Conservation (phyloP, 2,329 filamentous ascomycete species). For the Ascochyta viciae-villosae region DNA sequence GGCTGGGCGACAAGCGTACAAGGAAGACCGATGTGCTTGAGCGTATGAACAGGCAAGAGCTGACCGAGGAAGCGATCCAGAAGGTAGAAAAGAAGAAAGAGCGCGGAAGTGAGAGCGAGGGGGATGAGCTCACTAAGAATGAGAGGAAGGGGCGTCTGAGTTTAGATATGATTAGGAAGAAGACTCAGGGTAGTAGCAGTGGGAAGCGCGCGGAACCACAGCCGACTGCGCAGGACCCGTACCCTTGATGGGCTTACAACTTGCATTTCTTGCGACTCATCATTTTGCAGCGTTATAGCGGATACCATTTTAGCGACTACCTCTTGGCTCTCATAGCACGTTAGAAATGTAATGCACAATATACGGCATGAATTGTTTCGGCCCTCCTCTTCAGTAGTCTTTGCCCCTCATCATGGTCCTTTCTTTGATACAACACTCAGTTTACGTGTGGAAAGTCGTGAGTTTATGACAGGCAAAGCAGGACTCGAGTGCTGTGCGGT, state of each 20-base stretch:
- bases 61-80: slow-evolving; percentile 71
- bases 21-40: slow-evolving; percentile 87
- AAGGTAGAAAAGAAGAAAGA: slow-evolving; percentile 56
- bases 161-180: slow-evolving; percentile 23
- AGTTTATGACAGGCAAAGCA: too few relatives aligned
- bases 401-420: too few relatives aligned
- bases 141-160: slow-evolving; percentile 28
- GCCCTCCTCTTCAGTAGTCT: too few relatives aligned
- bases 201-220: slow-evolving; percentile 22
- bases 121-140: slow-evolving; percentile 23
- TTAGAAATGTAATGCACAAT: not conserved
- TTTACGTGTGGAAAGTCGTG: too few relatives aligned
- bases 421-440: too few relatives aligned
- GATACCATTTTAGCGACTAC: slow-evolving; percentile 10
- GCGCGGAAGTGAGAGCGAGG: slow-evolving; percentile 49
- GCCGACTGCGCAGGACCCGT: slow-evolving; percentile 14
- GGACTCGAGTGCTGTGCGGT: too few relatives aligned
- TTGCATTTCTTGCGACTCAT: not conserved
- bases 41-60: slow-evolving; percentile 75
- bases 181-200: slow-evolving; percentile 15
- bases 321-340: not conserved
- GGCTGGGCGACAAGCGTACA: slow-evolving; percentile 75
- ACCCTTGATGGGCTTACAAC: not conserved
- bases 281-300: slow-evolving; percentile 15
- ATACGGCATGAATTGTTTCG: not conserved